Evolutionary conservation across 139 green algal species (phyloP).

Genomic region (Chlorella ohadii): DNA sequence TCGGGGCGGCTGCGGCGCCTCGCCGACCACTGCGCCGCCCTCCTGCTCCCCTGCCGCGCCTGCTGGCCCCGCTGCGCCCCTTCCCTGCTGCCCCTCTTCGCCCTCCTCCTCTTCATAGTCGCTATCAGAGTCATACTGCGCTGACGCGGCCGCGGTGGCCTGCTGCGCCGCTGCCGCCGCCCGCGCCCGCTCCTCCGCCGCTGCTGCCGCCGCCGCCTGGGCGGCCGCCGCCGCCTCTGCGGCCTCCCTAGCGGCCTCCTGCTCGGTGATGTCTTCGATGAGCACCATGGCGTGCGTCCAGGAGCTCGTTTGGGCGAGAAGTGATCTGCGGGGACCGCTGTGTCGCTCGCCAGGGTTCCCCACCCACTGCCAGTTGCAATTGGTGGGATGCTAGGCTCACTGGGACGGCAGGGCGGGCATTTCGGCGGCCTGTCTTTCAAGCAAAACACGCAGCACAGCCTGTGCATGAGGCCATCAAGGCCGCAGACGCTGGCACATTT

Average conservation of each 20-base stretch:
- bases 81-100: not conserved
- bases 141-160: not conserved
- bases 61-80: not conserved
- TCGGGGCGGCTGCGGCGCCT: not conserved
- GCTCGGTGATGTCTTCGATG: conserved; percentile 34
- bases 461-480: too few species aligned
- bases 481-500: too few species aligned
- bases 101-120: not conserved
- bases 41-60: not conserved
- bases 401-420: too few species aligned
- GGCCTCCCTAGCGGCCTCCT: conserved; percentile 2
- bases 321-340: too few species aligned
- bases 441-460: too few species aligned
- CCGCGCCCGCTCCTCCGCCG: not conserved
- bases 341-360: too few species aligned
- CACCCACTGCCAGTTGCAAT: too few species aligned
- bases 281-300: not conserved
- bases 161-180: conserved; percentile 4
- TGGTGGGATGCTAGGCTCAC: too few species aligned
- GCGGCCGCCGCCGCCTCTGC: conserved; percentile 12
- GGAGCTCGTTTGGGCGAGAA: too few species aligned
- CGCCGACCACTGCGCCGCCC: not conserved
- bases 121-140: not conserved
- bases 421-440: too few species aligned
- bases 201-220: not conserved